Conservation (phyloP, 1,284 basidiomycete species). For the Hemileia vastatrix region DNA sequence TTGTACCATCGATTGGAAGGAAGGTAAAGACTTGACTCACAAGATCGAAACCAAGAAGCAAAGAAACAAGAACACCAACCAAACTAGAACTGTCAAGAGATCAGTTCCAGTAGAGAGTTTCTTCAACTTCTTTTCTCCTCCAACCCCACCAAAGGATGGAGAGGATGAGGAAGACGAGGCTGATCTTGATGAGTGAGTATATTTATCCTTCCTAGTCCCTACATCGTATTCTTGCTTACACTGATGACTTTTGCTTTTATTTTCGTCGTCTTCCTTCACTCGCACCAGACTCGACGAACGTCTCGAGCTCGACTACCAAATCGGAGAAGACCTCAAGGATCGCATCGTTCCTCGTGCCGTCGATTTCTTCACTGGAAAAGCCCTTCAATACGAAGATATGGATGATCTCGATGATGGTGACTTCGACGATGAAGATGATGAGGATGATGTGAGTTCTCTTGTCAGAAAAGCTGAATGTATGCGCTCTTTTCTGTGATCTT, state of each 20-base stretch:
- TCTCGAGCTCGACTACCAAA: constrained; percentile 93
- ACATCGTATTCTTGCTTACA: not conserved
- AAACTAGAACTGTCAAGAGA: constrained; percentile 82
- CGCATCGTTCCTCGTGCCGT: constrained; percentile 90
- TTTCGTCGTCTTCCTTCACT: not conserved
- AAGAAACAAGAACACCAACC: constrained; percentile 93
- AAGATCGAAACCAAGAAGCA: constrained; percentile 99
- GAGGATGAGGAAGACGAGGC: constrained; percentile 75
- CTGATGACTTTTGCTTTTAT: not conserved
- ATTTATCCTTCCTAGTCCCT: not conserved
- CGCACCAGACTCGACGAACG: constrained; percentile 77
- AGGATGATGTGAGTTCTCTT: constrained; percentile 13
- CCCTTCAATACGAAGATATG: constrained; percentile 77
- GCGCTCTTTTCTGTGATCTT: constrained; percentile 2
- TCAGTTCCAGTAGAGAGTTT: constrained; percentile 79
- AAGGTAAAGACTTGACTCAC: constrained; percentile 94
- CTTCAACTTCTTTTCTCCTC: constrained; percentile 95
- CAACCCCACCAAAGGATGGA: constrained; percentile 57
- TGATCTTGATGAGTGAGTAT: constrained; percentile 72
- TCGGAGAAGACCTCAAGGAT: constrained; percentile 97
- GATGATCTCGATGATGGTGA: constrained; percentile 65
- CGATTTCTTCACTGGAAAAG: constrained; percentile 83
- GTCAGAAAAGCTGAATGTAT: not conserved
- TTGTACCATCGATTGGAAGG: constrained; percentile 88
- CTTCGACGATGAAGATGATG: constrained; percentile 48